Base-by-base conservation (phyloP, 116 monocot genomes). In the Trichopus zeylanicus region DNA sequence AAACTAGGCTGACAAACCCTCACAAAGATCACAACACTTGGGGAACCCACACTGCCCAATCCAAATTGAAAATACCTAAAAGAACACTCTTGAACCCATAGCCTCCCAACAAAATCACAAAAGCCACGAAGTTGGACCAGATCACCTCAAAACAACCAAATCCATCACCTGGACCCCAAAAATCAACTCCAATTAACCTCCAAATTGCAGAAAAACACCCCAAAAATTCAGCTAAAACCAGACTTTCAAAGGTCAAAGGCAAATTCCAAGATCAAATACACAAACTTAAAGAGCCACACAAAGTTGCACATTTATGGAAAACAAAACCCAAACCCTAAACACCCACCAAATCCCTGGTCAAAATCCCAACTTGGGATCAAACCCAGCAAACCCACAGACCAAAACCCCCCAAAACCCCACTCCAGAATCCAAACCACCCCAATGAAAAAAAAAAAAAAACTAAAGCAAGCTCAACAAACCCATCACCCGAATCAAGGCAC, bases 301-400 rank as follows among this genome's bases (percentile, higher is more conserved):
- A 72, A 68, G 33, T 35, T 78, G 25, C 56, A 61, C 79, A 74
- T 59, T 29, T 59, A 30, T n/a, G 49, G 28, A 26, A 1, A 26
- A 13, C 53, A 1, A 27, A 28, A 27, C 6, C 3, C 3, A 46
- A 53, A 23, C 26, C 53, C 53, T 3, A 53, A 53, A 53, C 28
- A 26, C 42, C 42, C 42, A 16, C 13, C 4, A 33, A 33, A 33
- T 4, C 8, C 32, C 32, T 8, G 8, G n/a, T n/a, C n/a, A n/a
- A n/a, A n/a, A n/a, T n/a, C 32, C 32, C 32, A 18, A 42, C 42
- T 42, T 42, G 8, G 42, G 3, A 42, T 1, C 42, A 42, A n/a
- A 16, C n/a, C 13, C 42, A 42, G 42, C 42, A 42, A 42, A 13
- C 42, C 42, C 42, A 42, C 18, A n/a, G 0, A 13, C 12, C 12